Evolutionary conservation across 148 eudicot species (phyloP).

Genomic region (Rhododendron molle): DNA sequence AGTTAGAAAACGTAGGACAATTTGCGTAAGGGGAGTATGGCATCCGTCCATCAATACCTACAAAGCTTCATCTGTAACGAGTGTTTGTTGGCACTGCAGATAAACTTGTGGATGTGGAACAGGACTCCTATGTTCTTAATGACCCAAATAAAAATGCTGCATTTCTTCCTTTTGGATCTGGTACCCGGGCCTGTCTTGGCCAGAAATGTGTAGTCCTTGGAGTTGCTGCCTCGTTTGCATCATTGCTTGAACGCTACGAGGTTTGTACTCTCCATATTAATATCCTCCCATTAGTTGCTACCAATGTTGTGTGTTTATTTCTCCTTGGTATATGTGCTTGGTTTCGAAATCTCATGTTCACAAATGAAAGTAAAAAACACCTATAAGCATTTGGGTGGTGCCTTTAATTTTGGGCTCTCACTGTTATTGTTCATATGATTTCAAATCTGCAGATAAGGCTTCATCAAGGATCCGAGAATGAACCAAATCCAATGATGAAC

Average conservation of each 20-base stretch:
- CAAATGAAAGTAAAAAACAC: neutral
- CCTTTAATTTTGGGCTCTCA: neutral
- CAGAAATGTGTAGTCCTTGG: slow-evolving; percentile 39
- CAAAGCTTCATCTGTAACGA: neutral
- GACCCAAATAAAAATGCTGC: slow-evolving; percentile 35
- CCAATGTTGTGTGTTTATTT: neutral
- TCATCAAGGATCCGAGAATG: slow-evolving; percentile 22
- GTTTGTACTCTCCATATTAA: slow-evolving; percentile 19
- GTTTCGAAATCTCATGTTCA: neutral
- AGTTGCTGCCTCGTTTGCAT: slow-evolving; percentile 45
- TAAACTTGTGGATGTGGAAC: slow-evolving; percentile 18
- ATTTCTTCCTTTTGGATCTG: slow-evolving; percentile 53
- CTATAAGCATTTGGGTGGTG: neutral
- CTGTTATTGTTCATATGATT: neutral
- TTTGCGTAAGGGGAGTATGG: neutral
- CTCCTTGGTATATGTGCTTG: neutral
- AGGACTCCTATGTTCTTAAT: slow-evolving; percentile 20
- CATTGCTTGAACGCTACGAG: slow-evolving; percentile 44
- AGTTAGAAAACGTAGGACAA: neutral
- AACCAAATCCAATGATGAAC: slow-evolving; percentile 27
- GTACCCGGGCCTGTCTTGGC: slow-evolving; percentile 48
- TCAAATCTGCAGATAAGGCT: slow-evolving; percentile 36
- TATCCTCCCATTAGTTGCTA: neutral
- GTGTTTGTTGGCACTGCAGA: slow-evolving; percentile 17
- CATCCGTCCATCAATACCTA: neutral